phyloP scores from a whole-genome alignment of 345 rosid genomes.

The Erucastrum elatum region DNA sequence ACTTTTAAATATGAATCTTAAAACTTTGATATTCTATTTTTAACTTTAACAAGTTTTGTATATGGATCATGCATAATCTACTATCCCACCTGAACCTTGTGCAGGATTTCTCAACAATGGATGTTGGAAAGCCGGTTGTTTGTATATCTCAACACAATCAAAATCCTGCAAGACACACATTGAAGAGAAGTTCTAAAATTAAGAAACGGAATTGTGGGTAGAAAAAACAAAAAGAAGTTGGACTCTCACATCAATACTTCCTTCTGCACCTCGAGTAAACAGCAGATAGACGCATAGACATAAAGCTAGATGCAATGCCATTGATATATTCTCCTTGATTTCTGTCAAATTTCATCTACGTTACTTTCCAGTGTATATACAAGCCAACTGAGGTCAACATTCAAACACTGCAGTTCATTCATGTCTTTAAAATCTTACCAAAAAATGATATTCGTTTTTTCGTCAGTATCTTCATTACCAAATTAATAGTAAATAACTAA shows the following conservation, averaged over 20 bases:
- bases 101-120: constrained; percentile 28
- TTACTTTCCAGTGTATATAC: constrained; percentile 13
- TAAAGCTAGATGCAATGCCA: constrained; percentile 22
- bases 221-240: neutral
- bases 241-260: constrained; percentile 26
- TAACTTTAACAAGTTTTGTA: neutral
- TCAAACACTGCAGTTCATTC: neutral
- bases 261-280: constrained; percentile 12
- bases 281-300: constrained; percentile 21
- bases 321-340: constrained; percentile 1
- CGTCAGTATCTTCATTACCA: constrained; percentile 5
- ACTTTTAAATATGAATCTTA: neutral
- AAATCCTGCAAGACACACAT: constrained; percentile 16
- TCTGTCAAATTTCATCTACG: neutral
- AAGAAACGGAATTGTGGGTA: neutral
- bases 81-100: constrained; percentile 28
- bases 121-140: constrained; percentile 30
- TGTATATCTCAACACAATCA: constrained; percentile 28
- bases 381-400: constrained; percentile 1
- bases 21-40: neutral
- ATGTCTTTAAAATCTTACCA: neutral
- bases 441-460: neutral
- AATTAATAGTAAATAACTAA: neutral
- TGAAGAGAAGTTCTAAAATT: neutral
- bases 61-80: neutral